These are phyloP conservation scores for Solanum medicagineum DNA, from an alignment of 257 asterid genomes.

Conservation along the genomic window DNA sequence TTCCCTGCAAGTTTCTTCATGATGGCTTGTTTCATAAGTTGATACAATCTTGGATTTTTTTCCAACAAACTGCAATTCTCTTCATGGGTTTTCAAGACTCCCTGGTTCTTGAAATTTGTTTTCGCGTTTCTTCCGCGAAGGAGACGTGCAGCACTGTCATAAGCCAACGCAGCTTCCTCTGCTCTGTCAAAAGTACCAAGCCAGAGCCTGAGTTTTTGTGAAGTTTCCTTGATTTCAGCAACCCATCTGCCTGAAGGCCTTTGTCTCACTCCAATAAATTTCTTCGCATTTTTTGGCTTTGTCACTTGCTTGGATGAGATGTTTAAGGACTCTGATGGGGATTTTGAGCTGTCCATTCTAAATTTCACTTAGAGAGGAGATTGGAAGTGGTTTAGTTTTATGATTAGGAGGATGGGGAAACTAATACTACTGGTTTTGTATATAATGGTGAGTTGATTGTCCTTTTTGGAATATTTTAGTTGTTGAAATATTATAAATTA, in stretches of 20 bases:
- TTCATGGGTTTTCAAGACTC: neutral
- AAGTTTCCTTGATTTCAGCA: conserved; percentile 20
- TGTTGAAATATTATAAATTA: neutral
- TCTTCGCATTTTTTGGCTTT: neutral
- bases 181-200: conserved; percentile 23
- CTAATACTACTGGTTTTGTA: neutral
- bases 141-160: conserved; percentile 20
- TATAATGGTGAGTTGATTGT: neutral
- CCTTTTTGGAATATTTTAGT: neutral
- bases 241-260: conserved; percentile 33
- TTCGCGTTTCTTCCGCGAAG: conserved; percentile 21
- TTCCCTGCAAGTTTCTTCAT: conserved; percentile 9
- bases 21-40: conserved; percentile 15
- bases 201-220: conserved; percentile 26
- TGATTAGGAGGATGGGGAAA: neutral
- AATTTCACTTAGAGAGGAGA: neutral
- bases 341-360: conserved; percentile 5
- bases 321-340: neutral
- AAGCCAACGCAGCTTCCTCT: conserved; percentile 31
- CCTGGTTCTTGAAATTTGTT: conserved; percentile 17
- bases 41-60: conserved; percentile 19
- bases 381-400: neutral
- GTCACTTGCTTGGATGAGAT: neutral
- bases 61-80: conserved; percentile 4
- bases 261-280: conserved; percentile 23